Evolutionary conservation across 2,329 filamentous ascomycete species (phyloP).

Genomic region (Penicillium sclerotigenum): DNA sequence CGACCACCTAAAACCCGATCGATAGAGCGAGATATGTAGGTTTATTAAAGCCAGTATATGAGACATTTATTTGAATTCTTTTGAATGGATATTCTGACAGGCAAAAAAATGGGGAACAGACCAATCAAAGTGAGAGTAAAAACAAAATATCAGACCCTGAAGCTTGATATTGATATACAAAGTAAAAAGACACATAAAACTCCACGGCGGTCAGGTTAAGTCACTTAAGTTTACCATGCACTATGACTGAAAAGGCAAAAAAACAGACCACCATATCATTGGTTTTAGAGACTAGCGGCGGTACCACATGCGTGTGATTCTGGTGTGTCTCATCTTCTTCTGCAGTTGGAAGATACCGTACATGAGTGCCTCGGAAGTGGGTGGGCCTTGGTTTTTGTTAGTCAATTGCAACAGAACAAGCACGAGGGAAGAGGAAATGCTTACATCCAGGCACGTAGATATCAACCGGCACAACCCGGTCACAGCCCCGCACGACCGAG

Average conservation of each 20-base stretch:
- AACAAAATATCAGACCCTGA: conserved; percentile 4
- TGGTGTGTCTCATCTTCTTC: conserved; percentile 67
- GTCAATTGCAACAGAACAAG: conserved; percentile 2
- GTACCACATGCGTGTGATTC: conserved; percentile 58
- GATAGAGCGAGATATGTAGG: not conserved
- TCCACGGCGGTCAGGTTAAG: conserved; percentile 18
- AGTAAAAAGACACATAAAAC: conserved; percentile 21
- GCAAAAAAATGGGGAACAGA: conserved; percentile 3
- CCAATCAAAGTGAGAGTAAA: not conserved
- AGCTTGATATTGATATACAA: conserved; percentile 23
- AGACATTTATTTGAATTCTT: conserved; percentile 1
- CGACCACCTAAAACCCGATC: not conserved
- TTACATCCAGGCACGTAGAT: conserved; percentile 80
- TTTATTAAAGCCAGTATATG: not conserved
- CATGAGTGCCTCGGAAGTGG: conserved; percentile 56
- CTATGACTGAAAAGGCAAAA: conserved; percentile 12
- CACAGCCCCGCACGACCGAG: conserved; percentile 71
- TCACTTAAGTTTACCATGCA: conserved; percentile 19
- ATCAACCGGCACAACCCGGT: conserved; percentile 78
- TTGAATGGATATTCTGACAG: conserved; percentile 17
- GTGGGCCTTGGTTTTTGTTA: conserved; percentile 41
- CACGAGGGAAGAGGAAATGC: conserved; percentile 37
- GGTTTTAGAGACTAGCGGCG: conserved; percentile 39
- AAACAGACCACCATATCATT: conserved; percentile 8
- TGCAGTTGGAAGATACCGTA: conserved; percentile 74